phyloP scores from a whole-genome alignment of 768 basidiomycete species.

The Naganishia vaughanmartiniae region DNA sequence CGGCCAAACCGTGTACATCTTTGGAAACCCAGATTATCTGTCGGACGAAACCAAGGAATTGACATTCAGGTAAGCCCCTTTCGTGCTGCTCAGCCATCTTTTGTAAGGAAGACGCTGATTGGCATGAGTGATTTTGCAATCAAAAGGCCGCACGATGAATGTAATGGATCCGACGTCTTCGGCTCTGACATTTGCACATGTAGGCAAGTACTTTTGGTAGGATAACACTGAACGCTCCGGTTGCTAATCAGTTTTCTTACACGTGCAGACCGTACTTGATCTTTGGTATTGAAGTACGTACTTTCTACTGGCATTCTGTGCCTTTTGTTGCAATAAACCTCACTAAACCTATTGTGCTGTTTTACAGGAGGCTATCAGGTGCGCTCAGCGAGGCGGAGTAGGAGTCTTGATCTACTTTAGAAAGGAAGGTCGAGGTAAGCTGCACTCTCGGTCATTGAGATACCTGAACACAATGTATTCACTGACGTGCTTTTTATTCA shows the following conservation, averaged over 20 bases:
- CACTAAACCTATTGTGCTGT: neutral
- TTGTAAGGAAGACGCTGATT: neutral
- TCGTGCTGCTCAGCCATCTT: neutral
- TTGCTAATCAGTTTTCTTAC: slow-evolving; percentile 68
- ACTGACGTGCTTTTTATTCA: neutral
- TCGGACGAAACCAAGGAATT: slow-evolving; percentile 46
- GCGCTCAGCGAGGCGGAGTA: slow-evolving; percentile 79
- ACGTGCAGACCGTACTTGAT: slow-evolving; percentile 78
- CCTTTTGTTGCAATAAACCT: neutral
- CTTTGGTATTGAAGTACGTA: slow-evolving; percentile 64
- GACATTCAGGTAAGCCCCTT: slow-evolving; percentile 37
- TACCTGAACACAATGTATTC: neutral
- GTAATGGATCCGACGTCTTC: slow-evolving; percentile 94
- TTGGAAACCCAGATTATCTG: slow-evolving; percentile 75
- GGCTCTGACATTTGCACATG: slow-evolving; percentile 61
- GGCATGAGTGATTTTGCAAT: neutral
- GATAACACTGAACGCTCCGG: neutral
- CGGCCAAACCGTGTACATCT: slow-evolving; percentile 81
- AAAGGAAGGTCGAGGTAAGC: slow-evolving; percentile 61
- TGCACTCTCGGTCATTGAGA: neutral
- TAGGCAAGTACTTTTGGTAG: neutral
- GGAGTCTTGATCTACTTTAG: slow-evolving; percentile 92
- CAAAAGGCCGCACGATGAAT: slow-evolving; percentile 71
- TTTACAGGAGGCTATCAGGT: slow-evolving; percentile 76
- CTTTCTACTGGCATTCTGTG: no score